These are phyloP conservation scores for Calamus simplicifolius DNA, from an alignment of 176 grass and related monocot genomes.

Conservation along the genomic window DNA sequence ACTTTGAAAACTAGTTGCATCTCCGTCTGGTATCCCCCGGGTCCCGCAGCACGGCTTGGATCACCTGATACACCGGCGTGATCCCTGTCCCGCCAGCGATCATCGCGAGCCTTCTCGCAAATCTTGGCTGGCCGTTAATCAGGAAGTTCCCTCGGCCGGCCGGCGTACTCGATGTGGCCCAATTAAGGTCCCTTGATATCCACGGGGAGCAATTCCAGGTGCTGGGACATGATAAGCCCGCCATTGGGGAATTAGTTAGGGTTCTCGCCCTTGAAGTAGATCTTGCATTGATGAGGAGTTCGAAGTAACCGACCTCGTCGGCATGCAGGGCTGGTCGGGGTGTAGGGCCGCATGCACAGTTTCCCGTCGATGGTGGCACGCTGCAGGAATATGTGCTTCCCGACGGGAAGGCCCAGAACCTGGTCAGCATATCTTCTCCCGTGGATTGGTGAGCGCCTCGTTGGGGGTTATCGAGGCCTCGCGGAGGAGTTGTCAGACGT, in stretches of 20 bases:
- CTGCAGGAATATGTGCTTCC: slow-evolving; percentile 70
- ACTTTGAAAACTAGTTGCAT: slow-evolving; percentile 90
- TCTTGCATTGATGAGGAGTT: slow-evolving; percentile 82
- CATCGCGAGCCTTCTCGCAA: slow-evolving; percentile 48
- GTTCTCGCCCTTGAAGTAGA: slow-evolving; percentile 67
- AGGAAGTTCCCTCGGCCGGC: slow-evolving; percentile 41
- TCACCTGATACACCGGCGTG: slow-evolving; percentile 85
- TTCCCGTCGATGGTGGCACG: slow-evolving; percentile 45
- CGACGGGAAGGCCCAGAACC: slow-evolving; percentile 50
- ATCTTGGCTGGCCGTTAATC: slow-evolving; percentile 36
- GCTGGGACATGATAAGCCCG: slow-evolving; percentile 70
- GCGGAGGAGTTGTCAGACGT: slow-evolving; percentile 24
- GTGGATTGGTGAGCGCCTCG: slow-evolving; percentile 40
- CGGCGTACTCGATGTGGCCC: slow-evolving; percentile 66
- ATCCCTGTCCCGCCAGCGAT: slow-evolving; percentile 80
- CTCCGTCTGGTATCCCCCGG: slow-evolving; percentile 49
- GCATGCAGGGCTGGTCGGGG: slow-evolving; percentile 42
- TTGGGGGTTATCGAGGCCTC: slow-evolving; percentile 18
- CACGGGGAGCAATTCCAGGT: slow-evolving; percentile 51
- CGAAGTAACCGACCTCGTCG: slow-evolving; percentile 48
- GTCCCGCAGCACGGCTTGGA: slow-evolving; percentile 69
- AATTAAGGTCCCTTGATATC: slow-evolving; percentile 56
- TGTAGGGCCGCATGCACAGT: slow-evolving; percentile 78
- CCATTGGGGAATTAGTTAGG: slow-evolving; percentile 48
- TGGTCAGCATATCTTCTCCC: slow-evolving; percentile 48